phyloP scores from a whole-genome alignment of 1,284 basidiomycete species.

The Dichomitus squalens region DNA sequence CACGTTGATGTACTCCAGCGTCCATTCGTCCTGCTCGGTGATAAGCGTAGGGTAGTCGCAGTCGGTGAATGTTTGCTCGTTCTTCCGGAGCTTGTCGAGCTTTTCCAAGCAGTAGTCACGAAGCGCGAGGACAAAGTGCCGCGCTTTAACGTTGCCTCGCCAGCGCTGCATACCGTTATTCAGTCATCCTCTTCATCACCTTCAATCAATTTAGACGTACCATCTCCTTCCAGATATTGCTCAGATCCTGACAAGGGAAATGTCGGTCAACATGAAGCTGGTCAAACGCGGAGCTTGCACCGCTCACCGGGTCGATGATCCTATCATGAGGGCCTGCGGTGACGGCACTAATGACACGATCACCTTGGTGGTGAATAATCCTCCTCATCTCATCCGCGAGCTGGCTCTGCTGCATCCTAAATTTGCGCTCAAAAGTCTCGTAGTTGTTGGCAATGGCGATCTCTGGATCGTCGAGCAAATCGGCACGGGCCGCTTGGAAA shows the following conservation, averaged over 20 bases:
- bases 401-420: slow-evolving; percentile 34
- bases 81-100: slow-evolving; percentile 19
- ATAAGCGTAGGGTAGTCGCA: slow-evolving; percentile 12
- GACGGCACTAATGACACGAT: slow-evolving; percentile 33
- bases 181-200: no score
- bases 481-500: slow-evolving; percentile 33
- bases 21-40: slow-evolving; percentile 38
- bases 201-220: no score
- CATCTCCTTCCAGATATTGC: slow-evolving; percentile 35
- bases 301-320: slow-evolving; percentile 32
- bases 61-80: slow-evolving; percentile 15
- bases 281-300: neutral
- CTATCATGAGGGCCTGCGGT: slow-evolving; percentile 36
- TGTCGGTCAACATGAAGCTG: neutral
- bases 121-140: slow-evolving; percentile 39
- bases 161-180: slow-evolving; percentile 30
- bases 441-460: slow-evolving; percentile 31
- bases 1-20: slow-evolving; percentile 45
- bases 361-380: slow-evolving; percentile 28
- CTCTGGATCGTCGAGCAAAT: slow-evolving; percentile 31
- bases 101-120: slow-evolving; percentile 38
- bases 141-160: slow-evolving; percentile 39
- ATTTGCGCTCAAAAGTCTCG: slow-evolving; percentile 35
- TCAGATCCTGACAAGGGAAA: slow-evolving; percentile 23
- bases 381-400: slow-evolving; percentile 29